A percentile compares a stretch with the other conserved stretches of the same genome.
Evolutionary conservation across 2,329 filamentous ascomycete species (phyloP).

Genomic region (Didymosphaeria variabile): DNA sequence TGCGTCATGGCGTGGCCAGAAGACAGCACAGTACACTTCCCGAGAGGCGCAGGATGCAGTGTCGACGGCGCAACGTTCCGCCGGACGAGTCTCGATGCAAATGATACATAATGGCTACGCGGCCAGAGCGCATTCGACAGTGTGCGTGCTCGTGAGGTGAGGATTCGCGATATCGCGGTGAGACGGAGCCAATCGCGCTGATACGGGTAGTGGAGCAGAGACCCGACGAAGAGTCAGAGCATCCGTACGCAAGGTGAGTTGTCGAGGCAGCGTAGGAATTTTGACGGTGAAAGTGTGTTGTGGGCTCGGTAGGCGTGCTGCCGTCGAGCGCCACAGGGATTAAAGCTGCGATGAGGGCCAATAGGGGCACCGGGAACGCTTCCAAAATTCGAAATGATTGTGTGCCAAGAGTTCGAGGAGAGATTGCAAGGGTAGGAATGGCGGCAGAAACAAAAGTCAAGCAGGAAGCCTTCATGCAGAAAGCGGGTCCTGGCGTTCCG

Average conservation of each 20-base stretch:
- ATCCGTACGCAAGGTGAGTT: constrained; percentile 49
- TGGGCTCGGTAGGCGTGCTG: constrained; percentile 39
- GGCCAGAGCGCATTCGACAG: constrained; percentile 13
- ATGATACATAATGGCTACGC: constrained; percentile 5
- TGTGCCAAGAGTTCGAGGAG: constrained; percentile 40
- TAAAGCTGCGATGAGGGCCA: constrained; percentile 32
- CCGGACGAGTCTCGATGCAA: neutral
- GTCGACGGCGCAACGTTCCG: constrained; percentile 8
- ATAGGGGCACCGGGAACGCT: constrained; percentile 31
- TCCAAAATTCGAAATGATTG: constrained; percentile 48
- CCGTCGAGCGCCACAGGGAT: constrained; percentile 34
- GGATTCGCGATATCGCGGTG: constrained; percentile 12
- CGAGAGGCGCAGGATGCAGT: constrained; percentile 1
- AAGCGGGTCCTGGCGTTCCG: constrained; percentile 44
- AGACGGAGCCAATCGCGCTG: constrained; percentile 23
- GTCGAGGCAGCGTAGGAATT: constrained; percentile 39
- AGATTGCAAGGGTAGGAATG: constrained; percentile 42
- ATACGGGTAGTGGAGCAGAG: constrained; percentile 39
- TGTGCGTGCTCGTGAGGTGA: constrained; percentile 12
- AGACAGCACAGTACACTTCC: neutral
- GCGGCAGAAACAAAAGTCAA: constrained; percentile 39
- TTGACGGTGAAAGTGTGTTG: constrained; percentile 37
- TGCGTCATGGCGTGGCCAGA: constrained; percentile 35
- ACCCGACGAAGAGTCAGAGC: constrained; percentile 38
- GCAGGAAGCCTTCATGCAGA: constrained; percentile 43